A percentile compares a stretch with the other conserved stretches of the same genome.
These are phyloP conservation scores for Gloeostereum incarnatum DNA, from an alignment of 768 basidiomycete species.

Conservation along the genomic window DNA sequence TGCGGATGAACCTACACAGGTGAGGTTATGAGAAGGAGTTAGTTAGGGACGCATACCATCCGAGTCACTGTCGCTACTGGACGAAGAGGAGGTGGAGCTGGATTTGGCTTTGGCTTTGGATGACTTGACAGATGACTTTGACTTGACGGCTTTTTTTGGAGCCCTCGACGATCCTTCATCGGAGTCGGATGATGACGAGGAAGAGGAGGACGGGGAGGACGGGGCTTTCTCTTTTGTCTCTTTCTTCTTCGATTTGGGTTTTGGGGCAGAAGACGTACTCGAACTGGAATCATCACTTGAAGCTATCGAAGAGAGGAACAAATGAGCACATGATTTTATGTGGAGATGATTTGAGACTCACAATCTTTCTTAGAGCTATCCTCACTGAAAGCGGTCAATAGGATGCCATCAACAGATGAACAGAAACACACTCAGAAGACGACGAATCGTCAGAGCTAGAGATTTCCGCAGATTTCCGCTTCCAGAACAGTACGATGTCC, in stretches of 20 bases:
- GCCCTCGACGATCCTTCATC: too few species aligned
- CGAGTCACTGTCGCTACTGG: neutral
- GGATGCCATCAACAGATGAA: conserved; percentile 10
- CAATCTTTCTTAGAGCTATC: too few species aligned
- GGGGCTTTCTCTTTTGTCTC: conserved; percentile 11
- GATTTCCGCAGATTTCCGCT: conserved; percentile 19
- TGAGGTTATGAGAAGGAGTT: too few species aligned
- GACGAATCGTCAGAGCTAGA: conserved; percentile 10
- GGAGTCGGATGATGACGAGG: conserved; percentile 1
- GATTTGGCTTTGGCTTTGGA: neutral
- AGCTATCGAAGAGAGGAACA: neutral
- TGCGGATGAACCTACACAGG: too few species aligned
- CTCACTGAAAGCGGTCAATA: too few species aligned
- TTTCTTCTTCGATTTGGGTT: conserved; percentile 13
- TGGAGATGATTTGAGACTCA: too few species aligned
- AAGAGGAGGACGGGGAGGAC: conserved; percentile 15
- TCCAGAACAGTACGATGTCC: conserved; percentile 63
- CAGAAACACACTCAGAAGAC: conserved; percentile 7
- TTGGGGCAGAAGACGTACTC: too few species aligned
- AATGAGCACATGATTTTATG: too few species aligned
- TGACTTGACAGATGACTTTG: too few species aligned
- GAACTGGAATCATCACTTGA: too few species aligned
- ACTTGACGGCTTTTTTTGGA: too few species aligned
- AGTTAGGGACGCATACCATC: neutral
- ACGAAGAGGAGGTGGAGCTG: neutral